Percentiles rank a stretch among this genome's conserved stretches.
These are phyloP conservation scores for Physcomitrium patens DNA, from an alignment of 225 moss, liverwort and hornwort species.

Conservation along the genomic window DNA sequence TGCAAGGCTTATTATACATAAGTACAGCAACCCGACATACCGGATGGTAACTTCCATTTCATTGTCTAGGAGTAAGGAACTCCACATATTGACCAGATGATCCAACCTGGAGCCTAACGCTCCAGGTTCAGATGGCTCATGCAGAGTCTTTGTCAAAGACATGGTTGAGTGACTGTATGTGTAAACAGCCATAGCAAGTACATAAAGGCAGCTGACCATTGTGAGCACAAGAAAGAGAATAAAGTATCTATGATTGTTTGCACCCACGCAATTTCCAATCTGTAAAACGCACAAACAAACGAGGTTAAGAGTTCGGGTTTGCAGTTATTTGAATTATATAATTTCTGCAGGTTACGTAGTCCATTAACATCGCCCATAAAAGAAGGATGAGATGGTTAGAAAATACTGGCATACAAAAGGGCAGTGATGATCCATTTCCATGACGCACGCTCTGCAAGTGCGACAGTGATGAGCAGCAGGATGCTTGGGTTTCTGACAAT, in stretches of 20 bases:
- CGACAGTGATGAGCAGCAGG: constrained; percentile 86
- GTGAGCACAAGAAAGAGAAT: constrained; percentile 82
- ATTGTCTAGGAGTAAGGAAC: constrained; percentile 46
- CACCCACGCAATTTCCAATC: constrained; percentile 96
- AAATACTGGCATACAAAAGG: constrained; percentile 77
- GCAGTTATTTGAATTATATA: too few species aligned
- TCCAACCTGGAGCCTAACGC: constrained; percentile 38
- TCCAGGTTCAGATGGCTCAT: constrained; percentile 25
- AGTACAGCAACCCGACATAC: constrained; percentile 65
- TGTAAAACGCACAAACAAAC: constrained; percentile 33
- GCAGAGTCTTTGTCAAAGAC: constrained; percentile 39
- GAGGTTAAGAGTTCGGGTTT: background rate
- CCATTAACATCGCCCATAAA: background rate
- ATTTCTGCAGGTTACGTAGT: too few species aligned
- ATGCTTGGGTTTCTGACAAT: constrained; percentile 85
- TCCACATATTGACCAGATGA: constrained; percentile 41
- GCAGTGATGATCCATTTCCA: constrained; percentile 99
- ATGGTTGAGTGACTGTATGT: constrained; percentile 56
- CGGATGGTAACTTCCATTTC: constrained; percentile 45
- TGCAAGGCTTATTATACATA: constrained; percentile 61
- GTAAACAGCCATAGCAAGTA: constrained; percentile 71
- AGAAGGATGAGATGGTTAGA: constrained; percentile 12
- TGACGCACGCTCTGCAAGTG: constrained; percentile 79
- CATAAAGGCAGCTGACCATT: constrained; percentile 67
- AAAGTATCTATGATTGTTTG: constrained; percentile 84